Conservation (phyloP, 768 basidiomycete species). For the Leccinellum albellum region DNA sequence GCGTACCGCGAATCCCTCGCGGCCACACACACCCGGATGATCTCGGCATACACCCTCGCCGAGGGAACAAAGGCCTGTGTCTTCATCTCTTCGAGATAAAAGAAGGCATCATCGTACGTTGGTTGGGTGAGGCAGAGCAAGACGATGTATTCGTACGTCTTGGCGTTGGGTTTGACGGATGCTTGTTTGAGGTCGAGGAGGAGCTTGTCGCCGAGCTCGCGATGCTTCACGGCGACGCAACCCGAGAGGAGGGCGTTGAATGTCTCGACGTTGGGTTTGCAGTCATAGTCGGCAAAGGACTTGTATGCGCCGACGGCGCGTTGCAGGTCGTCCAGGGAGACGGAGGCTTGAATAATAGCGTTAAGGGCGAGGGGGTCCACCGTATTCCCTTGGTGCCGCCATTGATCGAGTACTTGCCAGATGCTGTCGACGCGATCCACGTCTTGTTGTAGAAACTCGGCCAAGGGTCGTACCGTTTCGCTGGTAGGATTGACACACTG, state of each 20-base stretch:
- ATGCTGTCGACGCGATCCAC: conserved; percentile 57
- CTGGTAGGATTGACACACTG: conserved; percentile 46
- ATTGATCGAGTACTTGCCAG: conserved; percentile 60
- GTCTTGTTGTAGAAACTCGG: conserved; percentile 43
- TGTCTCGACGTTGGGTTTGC: conserved; percentile 57
- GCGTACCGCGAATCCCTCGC: conserved; percentile 58
- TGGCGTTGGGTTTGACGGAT: conserved; percentile 50
- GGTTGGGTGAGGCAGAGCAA: conserved; percentile 65
- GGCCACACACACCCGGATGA: conserved; percentile 56
- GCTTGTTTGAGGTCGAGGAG: conserved; percentile 62
- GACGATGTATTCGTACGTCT: conserved; percentile 68
- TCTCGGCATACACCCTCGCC: conserved; percentile 49
- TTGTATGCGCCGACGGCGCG: conserved; percentile 79
- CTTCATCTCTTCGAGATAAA: conserved; percentile 89
- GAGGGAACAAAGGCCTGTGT: conserved; percentile 52
- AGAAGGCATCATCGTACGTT: conserved; percentile 82
- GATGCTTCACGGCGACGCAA: conserved; percentile 56
- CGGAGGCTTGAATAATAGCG: conserved; percentile 60
- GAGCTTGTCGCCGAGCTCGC: conserved; percentile 64
- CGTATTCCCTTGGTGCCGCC: conserved; percentile 47
- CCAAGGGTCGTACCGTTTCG: conserved; percentile 53
- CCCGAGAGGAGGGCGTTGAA: conserved; percentile 69
- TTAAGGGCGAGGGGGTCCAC: conserved; percentile 64
- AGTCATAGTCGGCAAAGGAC: conserved; percentile 49
- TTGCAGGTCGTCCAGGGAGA: conserved; percentile 61